phyloP scores from a whole-genome alignment of 2,329 filamentous ascomycete genomes.

The Ophiocordyceps camponoti-rufipedis region DNA sequence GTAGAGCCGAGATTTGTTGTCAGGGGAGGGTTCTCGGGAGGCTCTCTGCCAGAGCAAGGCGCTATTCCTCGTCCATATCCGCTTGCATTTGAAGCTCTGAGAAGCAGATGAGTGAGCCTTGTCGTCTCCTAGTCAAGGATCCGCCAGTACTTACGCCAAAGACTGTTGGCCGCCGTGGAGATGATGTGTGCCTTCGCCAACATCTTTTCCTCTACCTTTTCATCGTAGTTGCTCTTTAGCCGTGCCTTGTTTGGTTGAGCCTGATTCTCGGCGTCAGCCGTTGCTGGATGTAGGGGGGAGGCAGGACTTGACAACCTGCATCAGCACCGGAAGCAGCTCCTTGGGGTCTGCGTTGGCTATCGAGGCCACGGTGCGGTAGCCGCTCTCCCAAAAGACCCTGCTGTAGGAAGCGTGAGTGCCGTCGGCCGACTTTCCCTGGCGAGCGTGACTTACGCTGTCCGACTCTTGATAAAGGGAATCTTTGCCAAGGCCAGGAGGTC shows the following conservation, averaged over 20 bases:
- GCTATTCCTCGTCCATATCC: constrained; percentile 25
- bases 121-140: background rate
- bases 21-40: no score
- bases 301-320: constrained; percentile 32
- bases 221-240: constrained; percentile 32
- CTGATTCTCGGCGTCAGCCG: constrained; percentile 14
- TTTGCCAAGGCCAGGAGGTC: constrained; percentile 54
- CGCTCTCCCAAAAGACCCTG: constrained; percentile 57
- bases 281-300: background rate
- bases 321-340: constrained; percentile 52
- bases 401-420: constrained; percentile 6
- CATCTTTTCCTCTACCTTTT: constrained; percentile 45
- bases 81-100: constrained; percentile 32
- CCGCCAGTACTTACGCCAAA: constrained; percentile 32
- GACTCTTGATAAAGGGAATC: constrained; percentile 59
- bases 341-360: constrained; percentile 51
- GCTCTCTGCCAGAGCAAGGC: background rate
- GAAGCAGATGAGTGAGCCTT: background rate
- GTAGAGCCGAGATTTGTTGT: no score
- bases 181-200: constrained; percentile 50
- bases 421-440: background rate
- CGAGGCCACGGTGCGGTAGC: constrained; percentile 47
- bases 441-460: constrained; percentile 38
- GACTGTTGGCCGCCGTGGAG: constrained; percentile 45
- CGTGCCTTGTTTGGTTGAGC: constrained; percentile 49